Percentiles rank a stretch among this genome's conserved stretches.
Evolutionary conservation across 2,329 filamentous ascomycete genomes (phyloP).

Genomic region (Pseudogymnoascus sp.): DNA sequence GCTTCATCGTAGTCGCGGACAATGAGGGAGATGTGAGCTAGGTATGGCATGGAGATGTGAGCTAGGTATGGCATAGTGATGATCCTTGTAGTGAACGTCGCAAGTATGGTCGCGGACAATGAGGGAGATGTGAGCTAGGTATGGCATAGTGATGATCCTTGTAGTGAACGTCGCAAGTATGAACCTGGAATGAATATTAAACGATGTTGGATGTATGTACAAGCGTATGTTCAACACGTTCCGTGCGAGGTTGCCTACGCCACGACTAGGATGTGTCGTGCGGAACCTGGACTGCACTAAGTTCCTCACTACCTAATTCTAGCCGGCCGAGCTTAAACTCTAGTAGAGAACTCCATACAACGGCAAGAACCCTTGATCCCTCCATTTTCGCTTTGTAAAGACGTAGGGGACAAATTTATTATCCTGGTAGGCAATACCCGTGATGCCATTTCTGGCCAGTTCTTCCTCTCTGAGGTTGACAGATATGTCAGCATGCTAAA

Average conservation of each 20-base stretch:
- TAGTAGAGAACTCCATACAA: background rate
- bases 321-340: background rate
- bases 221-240: too few relatives aligned
- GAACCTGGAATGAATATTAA: background rate
- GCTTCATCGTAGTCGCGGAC: constrained; percentile 8
- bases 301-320: background rate
- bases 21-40: too few relatives aligned
- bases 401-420: too few relatives aligned
- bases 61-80: background rate
- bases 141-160: background rate
- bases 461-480: background rate
- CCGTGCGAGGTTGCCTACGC: too few relatives aligned
- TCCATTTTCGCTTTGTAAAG: background rate
- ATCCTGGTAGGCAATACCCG: too few relatives aligned
- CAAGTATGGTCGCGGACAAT: background rate
- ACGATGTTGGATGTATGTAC: too few relatives aligned
- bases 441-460: too few relatives aligned
- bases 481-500: background rate
- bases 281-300: too few relatives aligned
- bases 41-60: too few relatives aligned
- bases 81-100: too few relatives aligned
- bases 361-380: background rate
- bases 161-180: too few relatives aligned
- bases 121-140: background rate
- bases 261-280: too few relatives aligned